Percentiles rank a stretch among this genome's conserved stretches.
phyloP scores from a whole-genome alignment of 2,329 filamentous ascomycete genomes.

The Fusarium algeriense region DNA sequence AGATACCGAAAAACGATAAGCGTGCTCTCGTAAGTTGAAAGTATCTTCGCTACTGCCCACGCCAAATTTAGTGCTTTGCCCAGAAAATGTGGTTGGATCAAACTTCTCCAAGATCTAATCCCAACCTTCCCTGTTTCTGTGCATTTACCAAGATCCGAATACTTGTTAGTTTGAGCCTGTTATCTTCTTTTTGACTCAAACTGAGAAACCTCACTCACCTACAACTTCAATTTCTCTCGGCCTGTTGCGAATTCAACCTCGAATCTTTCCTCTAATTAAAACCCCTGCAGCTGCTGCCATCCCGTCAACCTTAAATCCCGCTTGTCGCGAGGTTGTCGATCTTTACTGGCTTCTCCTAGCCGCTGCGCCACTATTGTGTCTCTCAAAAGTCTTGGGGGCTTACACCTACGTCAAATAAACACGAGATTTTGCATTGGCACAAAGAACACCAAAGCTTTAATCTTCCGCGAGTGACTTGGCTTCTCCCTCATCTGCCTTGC shows the following conservation, averaged over 20 bases:
- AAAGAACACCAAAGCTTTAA: slow-evolving; percentile 35
- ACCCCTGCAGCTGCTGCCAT: slow-evolving; percentile 40
- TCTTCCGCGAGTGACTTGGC: slow-evolving; percentile 13
- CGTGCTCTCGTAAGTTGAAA: slow-evolving; percentile 27
- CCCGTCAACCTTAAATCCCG: slow-evolving; percentile 38
- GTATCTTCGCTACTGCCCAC: slow-evolving; percentile 13
- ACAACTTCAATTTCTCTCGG: background rate
- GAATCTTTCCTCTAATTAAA: slow-evolving; percentile 18
- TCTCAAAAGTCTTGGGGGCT: slow-evolving; percentile 18
- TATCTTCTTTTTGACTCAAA: background rate
- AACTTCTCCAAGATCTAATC: slow-evolving; percentile 13
- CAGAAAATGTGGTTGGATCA: slow-evolving; percentile 30
- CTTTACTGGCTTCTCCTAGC: slow-evolving; percentile 26
- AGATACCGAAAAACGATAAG: slow-evolving; percentile 11
- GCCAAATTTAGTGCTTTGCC: slow-evolving; percentile 36
- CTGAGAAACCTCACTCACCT: background rate
- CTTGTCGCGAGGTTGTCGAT: slow-evolving; percentile 27
- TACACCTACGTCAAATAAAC: slow-evolving; percentile 40
- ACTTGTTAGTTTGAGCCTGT: background rate
- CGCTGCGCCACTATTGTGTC: slow-evolving; percentile 40
- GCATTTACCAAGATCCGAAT: background rate
- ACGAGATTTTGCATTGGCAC: slow-evolving; percentile 43
- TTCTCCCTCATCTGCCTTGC: background rate
- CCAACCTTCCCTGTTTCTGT: slow-evolving; percentile 33
- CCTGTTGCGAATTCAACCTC: background rate